Evolutionary conservation across 768 basidiomycete genomes (phyloP), one percentile per base, ranked within the genome.

Genomic region (Termitomyces sp.): DNA sequence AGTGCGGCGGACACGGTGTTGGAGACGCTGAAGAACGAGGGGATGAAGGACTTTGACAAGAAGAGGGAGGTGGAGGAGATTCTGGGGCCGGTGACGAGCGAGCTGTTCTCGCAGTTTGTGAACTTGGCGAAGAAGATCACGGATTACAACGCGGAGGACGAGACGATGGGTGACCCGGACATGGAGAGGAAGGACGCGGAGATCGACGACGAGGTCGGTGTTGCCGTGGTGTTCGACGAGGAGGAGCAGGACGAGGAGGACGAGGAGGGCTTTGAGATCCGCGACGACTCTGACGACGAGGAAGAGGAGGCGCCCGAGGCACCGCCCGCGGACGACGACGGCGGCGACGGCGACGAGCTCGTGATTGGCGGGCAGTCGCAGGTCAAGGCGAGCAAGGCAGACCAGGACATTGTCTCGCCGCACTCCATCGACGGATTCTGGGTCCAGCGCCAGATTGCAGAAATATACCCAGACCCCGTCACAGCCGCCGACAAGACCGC

Each of bases 141-240:
- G 0, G 97, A 99, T 72, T 99, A 93, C 60, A 87, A 87, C 34
- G 90, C 86, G 0, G 92, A 94, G 68, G 93, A 95, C 61, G 92
- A 91, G 69, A 70, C 78, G 18, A 81, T 84, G 73, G 85, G 73
- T 0, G 93, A 94, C 66, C 88, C 88, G 0, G 92, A 92, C 63
- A 78, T 80, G 72, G 93, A 92, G 68, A 77, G 81, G 48, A 87
- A 88, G 70, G 92, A 91, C 57, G 91, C 85, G 2, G 93, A 90
- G 71, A 94, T 98, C 64, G 96, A 98, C 62, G 94, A 94, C 58
- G 94, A 96, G 64, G 86, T 91, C 45, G 95, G 96, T n/a, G 96
- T 99, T 1, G 96, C 96, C 0, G 95, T 99, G 8, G 88, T 98
- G 5, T 98, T 98, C 58, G 95, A 98, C 62, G 96, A 98, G 67